A percentile compares a stretch with the other conserved stretches of the same genome.
phyloP scores from a whole-genome alignment of 805 yeast genomes.

The Ogataea sp. region DNA sequence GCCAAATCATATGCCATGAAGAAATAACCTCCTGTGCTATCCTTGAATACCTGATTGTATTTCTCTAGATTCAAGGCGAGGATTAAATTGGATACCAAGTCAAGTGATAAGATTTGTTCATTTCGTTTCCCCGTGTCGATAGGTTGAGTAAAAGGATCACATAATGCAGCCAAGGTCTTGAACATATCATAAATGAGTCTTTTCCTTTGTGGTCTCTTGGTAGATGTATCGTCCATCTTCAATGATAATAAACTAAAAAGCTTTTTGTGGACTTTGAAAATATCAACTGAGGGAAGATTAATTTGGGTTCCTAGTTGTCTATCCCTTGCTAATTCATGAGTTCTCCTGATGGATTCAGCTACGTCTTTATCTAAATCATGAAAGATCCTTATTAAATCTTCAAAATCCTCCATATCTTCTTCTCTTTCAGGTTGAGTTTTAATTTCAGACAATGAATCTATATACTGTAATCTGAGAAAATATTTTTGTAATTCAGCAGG shows the following conservation, averaged over 20 bases:
- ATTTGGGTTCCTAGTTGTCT: too few relatives aligned
- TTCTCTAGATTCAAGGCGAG: conserved; percentile 30
- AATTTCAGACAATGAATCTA: too few relatives aligned
- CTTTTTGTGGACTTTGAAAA: conserved; percentile 23
- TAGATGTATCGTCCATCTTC: background rate
- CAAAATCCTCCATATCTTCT: background rate
- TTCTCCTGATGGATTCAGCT: background rate
- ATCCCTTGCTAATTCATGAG: too few relatives aligned
- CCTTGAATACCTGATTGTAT: conserved; percentile 14
- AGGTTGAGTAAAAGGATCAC: conserved; percentile 68
- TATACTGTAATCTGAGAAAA: too few relatives aligned
- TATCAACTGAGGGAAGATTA: too few relatives aligned
- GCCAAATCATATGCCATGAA: conserved; percentile 25
- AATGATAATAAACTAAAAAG: conserved; percentile 20
- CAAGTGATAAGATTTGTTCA: conserved; percentile 43
- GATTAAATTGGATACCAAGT: conserved; percentile 43
- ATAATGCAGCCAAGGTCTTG: conserved; percentile 24
- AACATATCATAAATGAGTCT: background rate
- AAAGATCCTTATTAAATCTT: background rate
- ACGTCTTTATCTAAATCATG: background rate
- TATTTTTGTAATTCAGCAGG: too few relatives aligned
- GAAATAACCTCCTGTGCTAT: conserved; percentile 24
- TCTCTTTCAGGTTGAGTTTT: background rate
- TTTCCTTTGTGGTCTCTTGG: background rate
- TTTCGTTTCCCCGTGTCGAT: conserved; percentile 44